phyloP scores from a whole-genome alignment of 2,329 filamentous ascomycete genomes.

The Stachybotrys elegans region DNA sequence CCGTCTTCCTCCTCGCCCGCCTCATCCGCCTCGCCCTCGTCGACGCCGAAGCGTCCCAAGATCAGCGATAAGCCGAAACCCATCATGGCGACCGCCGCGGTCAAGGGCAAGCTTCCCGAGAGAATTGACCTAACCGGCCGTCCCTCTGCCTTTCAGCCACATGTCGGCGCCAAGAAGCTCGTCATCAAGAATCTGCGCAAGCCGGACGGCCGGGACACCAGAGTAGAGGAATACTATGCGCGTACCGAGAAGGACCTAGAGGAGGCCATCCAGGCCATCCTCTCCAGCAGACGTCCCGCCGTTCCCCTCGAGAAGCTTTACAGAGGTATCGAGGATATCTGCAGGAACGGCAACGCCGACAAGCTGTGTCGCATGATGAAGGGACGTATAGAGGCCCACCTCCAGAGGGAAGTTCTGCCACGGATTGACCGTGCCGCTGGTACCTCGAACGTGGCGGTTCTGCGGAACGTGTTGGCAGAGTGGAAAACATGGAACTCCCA shows the following conservation, averaged over 20 bases:
- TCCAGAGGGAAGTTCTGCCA: conserved; percentile 56
- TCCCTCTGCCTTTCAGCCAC: conserved; percentile 58
- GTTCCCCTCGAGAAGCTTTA: conserved; percentile 86
- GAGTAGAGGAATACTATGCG: conserved; percentile 73
- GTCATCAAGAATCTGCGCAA: conserved; percentile 88
- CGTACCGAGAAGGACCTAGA: conserved; percentile 71
- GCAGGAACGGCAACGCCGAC: conserved; percentile 68
- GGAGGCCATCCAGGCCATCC: conserved; percentile 67
- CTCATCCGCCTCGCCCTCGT: conserved; percentile 15
- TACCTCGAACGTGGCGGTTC: conserved; percentile 54
- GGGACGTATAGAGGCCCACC: conserved; percentile 60
- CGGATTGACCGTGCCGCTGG: conserved; percentile 46
- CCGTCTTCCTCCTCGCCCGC: conserved; percentile 25
- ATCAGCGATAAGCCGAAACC: conserved; percentile 16
- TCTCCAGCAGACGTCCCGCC: conserved; percentile 57
- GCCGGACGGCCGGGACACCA: conserved; percentile 47
- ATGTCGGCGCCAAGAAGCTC: conserved; percentile 75
- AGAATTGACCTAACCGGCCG: conserved; percentile 27
- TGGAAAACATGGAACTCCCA: conserved; percentile 80
- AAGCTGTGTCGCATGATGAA: conserved; percentile 64
- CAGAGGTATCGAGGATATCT: conserved; percentile 85
- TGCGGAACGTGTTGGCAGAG: conserved; percentile 48
- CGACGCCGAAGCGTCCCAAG: conserved; percentile 25
- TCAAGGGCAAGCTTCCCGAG: conserved; percentile 35
- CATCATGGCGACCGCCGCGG: conserved; percentile 29